A percentile compares a stretch with the other conserved stretches of the same genome.
Conservation (phyloP, 192 early-diverging fungal species). For the Pecoramyces ruminantium region DNA sequence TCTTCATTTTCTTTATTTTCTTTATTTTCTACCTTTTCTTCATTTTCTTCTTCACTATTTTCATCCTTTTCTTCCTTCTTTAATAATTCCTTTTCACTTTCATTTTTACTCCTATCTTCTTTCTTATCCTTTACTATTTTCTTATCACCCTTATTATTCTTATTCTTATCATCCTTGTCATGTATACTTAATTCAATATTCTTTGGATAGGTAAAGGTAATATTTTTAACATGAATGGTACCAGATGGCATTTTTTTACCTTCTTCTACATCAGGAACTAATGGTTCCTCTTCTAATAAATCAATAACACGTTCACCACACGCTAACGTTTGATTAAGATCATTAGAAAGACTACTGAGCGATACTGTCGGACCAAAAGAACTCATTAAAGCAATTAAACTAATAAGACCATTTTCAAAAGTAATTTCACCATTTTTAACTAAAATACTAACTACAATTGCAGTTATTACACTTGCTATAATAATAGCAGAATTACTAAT, state of each 20-base stretch:
- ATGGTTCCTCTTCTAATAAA: neutral
- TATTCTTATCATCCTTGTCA: no score
- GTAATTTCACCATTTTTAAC: neutral
- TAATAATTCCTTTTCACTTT: neutral
- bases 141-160: no score
- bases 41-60: neutral
- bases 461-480: neutral
- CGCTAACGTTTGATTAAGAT: neutral
- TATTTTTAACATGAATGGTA: neutral
- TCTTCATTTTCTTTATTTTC: no score
- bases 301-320: neutral
- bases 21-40: neutral
- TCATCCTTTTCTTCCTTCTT: neutral
- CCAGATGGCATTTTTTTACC: neutral
- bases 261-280: neutral
- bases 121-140: neutral
- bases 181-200: neutral
- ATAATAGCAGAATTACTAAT: neutral
- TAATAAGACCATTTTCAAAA: neutral
- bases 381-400: neutral
- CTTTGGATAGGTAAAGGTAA: neutral
- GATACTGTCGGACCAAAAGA: neutral
- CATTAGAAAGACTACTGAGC: neutral
- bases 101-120: no score
- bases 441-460: neutral